Conservation (phyloP, 2,329 filamentous ascomycete genomes). For the Sarocladium brachiariae region DNA sequence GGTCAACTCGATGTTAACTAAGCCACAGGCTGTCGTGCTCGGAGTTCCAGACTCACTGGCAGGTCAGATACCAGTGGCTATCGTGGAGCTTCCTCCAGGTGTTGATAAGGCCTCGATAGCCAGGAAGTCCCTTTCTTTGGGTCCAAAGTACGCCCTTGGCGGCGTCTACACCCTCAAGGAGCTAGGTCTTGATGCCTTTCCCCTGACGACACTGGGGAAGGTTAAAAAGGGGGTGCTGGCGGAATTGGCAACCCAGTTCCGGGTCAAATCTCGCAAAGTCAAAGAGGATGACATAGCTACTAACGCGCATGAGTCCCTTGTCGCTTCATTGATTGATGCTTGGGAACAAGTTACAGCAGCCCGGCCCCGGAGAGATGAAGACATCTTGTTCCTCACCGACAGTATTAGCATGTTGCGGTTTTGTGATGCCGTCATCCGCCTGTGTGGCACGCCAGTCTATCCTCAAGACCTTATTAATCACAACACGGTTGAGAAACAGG, state of each 20-base stretch:
- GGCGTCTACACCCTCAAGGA: constrained; percentile 34
- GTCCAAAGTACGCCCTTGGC: constrained; percentile 32
- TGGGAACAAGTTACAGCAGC: constrained; percentile 26
- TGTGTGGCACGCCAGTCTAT: constrained; percentile 23
- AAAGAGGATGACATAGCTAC: background rate
- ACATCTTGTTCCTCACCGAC: constrained; percentile 24
- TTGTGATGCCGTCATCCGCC: constrained; percentile 24
- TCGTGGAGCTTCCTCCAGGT: constrained; percentile 28
- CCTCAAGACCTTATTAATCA: constrained; percentile 26
- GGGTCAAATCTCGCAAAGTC: background rate
- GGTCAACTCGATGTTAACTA: constrained; percentile 11
- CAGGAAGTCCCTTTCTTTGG: constrained; percentile 23
- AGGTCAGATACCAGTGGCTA: constrained; percentile 40
- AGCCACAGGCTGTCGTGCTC: constrained; percentile 31
- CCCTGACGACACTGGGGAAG: constrained; percentile 37
- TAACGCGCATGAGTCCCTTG: background rate
- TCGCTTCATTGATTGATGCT: constrained; percentile 15
- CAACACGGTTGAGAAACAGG: constrained; percentile 26
- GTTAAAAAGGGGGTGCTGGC: constrained; percentile 33
- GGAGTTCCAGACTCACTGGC: constrained; percentile 36
- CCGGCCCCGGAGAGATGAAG: constrained; percentile 19
- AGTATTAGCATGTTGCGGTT: constrained; percentile 32
- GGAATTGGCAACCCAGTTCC: constrained; percentile 15
- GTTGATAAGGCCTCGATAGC: constrained; percentile 25
- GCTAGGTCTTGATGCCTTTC: constrained; percentile 30